Evolutionary conservation across 2,329 filamentous ascomycete species (phyloP), one percentile per base, ranked within the genome.

Genomic region (Gremmenia infestans): DNA sequence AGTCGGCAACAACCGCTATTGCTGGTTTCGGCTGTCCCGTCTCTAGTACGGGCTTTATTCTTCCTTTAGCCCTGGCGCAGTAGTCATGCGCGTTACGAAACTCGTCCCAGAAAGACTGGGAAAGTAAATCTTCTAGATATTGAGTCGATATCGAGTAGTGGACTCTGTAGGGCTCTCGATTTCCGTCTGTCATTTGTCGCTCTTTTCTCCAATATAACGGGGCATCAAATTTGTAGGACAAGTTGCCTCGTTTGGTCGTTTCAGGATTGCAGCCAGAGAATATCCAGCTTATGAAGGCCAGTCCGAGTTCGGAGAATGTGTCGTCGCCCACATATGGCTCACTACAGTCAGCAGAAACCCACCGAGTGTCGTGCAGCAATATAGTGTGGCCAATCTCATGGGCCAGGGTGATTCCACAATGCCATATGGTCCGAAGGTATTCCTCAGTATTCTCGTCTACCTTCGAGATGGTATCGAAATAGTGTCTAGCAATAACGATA

Each of bases 301-400:
- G 52, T 12, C 65, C 65, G 17, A 68, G 37, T 39, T 68, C 65
- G 12, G 57, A 46, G 11, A 37, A 43, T 43, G 47, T 53, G 51
- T 62, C 51, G 23, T 61, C 54, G 2, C 28, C 57, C 46, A 66
- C 60, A 19, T 54, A 66, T 5, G 65, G 65, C 43, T 67, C 63
- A 25, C 28, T 12, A 1, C 55, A 54, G 6, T 54, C 36, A 6
- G 28, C 17, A 48, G 57, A 40, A 52, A 45, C 9, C 28, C 51
- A 62, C 32, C 57, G 42, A 25, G 60, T 64, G 52, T 67, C 61
- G 25, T 63, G 60, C 19, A 56, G 56, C 54, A 63, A 64, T 14
- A 67, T 58, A 2, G 55, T 55, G 58, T 68, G 65, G 1, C 60
- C 65, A 28, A 68, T 48, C 45, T 68, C 66, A 49, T 68, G 66